Percentiles rank a stretch among this genome's conserved stretches.
Evolutionary conservation across 257 asterid genomes (phyloP).

Genomic region (Penstemon davidsonii): DNA sequence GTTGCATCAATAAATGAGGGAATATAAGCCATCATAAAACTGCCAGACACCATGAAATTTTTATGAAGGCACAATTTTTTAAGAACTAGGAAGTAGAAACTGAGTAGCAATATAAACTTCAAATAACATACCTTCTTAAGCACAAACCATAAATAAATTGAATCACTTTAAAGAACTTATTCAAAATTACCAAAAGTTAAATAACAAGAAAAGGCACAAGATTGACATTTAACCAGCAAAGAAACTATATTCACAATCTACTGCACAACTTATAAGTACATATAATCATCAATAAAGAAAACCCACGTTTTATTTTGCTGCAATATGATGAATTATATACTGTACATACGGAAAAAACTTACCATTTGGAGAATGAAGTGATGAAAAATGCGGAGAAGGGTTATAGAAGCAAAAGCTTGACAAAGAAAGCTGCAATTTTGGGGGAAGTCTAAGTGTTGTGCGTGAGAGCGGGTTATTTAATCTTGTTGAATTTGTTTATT

Average conservation of each 20-base stretch:
- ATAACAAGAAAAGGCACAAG: slow-evolving; percentile 3
- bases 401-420: slow-evolving; percentile 24
- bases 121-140: background rate
- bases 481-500: slow-evolving; percentile 22
- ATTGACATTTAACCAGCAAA: background rate
- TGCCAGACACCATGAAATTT: background rate
- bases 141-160: slow-evolving; percentile 8
- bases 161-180: background rate
- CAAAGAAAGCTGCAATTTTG: slow-evolving; percentile 21
- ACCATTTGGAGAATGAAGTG: slow-evolving; percentile 31
- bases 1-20: background rate
- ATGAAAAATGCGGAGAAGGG: slow-evolving; percentile 25
- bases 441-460: slow-evolving; percentile 20
- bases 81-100: background rate
- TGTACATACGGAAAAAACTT: background rate
- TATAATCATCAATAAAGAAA: slow-evolving; percentile 10
- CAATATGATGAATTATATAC: background rate
- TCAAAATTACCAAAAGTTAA: background rate
- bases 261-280: background rate
- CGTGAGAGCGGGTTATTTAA: background rate
- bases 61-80: background rate
- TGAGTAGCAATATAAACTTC: background rate
- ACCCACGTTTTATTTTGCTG: background rate
- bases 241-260: background rate
- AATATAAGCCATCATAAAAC: background rate